Evolutionary conservation across 345 rosid genomes (phyloP), one percentile per base, ranked within the genome.

Genomic region (Brassica juncea): DNA sequence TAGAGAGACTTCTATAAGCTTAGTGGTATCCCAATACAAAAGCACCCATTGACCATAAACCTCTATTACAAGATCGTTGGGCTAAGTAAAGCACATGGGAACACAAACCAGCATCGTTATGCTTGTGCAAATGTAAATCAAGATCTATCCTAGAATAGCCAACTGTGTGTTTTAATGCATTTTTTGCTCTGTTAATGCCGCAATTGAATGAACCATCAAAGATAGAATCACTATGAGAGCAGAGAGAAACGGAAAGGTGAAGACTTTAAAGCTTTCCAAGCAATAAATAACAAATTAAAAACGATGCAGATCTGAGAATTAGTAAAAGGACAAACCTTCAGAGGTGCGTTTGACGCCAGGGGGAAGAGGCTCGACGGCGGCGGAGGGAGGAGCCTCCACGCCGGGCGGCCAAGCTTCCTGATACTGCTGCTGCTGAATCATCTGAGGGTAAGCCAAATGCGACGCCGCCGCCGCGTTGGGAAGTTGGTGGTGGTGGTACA

Each of bases 301-400:
- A 23, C 34, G 49, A 66, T 59, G 84, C 66, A 76, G 77, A 81
- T 81, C 70, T 76, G 70, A 66, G 28, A 44, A 37, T 6, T 47
- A 34, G 49, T 2, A 69, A 58, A 32, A 39, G 63, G 59, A 39
- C 78, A 66, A 66, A 86, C 91, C 89, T 78, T 87, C 91, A 55
- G 93, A 82, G 52, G 90, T 67, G 82, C 93, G 93, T 77, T 89
- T 89, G 70, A 84, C 71, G 15, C 84, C 84, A 21, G 88, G 79
- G 35, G 80, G 86, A 70, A 84, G 83, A 14, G 87, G 83, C 39
- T 87, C 90, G 31, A 80, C 82, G 55, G 78, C 84, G 59, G 84
- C 27, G 63, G 72, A 8, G 11, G 86, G 39, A 64, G 71, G 39
- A 64, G 71, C 73, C 47, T 85, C 89, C 10, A 84, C 82, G 0